A percentile compares a stretch with the other conserved stretches of the same genome.
phyloP scores from a whole-genome alignment of 495 filamentous ascomycete genomes.

The Physcia stellaris region DNA sequence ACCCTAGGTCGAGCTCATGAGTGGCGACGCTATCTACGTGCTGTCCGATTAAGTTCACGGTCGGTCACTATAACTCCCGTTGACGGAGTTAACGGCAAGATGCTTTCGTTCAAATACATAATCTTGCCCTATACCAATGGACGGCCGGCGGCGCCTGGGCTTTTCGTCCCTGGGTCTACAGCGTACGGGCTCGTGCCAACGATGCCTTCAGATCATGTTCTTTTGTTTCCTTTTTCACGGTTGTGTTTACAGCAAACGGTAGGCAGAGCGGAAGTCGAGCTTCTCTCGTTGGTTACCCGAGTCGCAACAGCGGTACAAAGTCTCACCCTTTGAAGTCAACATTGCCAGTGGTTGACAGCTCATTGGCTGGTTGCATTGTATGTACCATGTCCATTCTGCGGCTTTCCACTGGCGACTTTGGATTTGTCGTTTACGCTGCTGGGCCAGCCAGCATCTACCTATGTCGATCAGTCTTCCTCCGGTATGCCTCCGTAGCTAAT shows the following conservation, averaged over 20 bases:
- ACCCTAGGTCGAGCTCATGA: conserved; percentile 28
- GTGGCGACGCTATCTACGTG: conserved; percentile 33
- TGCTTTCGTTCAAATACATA: background rate
- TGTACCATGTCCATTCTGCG: background rate
- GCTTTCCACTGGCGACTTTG: background rate
- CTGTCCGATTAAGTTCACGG: conserved; percentile 16
- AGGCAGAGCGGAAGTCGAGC: background rate
- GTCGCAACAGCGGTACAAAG: background rate
- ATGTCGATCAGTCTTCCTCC: background rate
- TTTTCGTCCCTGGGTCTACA: background rate
- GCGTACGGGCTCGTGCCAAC: background rate
- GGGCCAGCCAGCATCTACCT: background rate
- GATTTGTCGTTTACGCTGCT: background rate
- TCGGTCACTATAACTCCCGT: background rate
- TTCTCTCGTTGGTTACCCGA: too few species aligned
- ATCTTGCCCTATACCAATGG: conserved; percentile 1
- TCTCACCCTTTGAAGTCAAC: background rate
- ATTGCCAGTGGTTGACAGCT: background rate
- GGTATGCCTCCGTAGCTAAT: background rate
- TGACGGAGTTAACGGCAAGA: background rate
- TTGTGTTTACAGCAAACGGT: background rate
- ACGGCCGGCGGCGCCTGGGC: background rate
- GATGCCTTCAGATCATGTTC: background rate
- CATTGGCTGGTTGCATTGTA: background rate
- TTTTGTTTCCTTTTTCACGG: background rate